Evolutionary conservation across 768 basidiomycete species (phyloP).

Genomic region (Tephrocybe rancida): DNA sequence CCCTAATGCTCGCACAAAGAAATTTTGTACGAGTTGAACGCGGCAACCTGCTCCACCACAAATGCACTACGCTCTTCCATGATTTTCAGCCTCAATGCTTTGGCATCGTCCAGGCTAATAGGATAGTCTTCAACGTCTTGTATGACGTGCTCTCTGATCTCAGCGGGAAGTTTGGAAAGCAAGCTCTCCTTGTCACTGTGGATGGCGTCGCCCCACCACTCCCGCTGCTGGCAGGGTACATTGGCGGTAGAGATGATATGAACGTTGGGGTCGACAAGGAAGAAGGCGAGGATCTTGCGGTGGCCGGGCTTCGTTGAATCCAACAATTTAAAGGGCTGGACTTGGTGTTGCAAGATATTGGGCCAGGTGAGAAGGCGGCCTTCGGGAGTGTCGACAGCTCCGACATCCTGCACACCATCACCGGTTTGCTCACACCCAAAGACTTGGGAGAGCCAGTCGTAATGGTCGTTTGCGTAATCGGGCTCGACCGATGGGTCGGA

Average conservation of each 20-base stretch:
- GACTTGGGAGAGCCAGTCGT: too few species aligned
- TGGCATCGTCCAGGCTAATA: constrained; percentile 20
- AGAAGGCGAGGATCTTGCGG: constrained; percentile 11
- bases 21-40: not conserved
- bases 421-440: constrained; percentile 19
- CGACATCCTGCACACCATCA: constrained; percentile 22
- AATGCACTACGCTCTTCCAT: constrained; percentile 26
- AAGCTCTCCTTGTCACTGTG: not conserved
- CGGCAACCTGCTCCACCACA: constrained; percentile 2
- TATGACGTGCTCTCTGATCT: constrained; percentile 16
- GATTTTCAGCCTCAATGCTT: constrained; percentile 20
- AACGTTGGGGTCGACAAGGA: constrained; percentile 16
- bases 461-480: too few species aligned
- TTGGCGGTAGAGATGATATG: constrained; percentile 14
- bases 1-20: constrained; percentile 25
- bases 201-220: constrained; percentile 11
- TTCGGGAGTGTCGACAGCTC: constrained; percentile 24
- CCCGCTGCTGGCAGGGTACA: constrained; percentile 10
- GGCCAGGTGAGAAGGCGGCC: constrained; percentile 17
- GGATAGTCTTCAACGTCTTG: constrained; percentile 18
- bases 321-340: constrained; percentile 10
- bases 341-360: constrained; percentile 15
- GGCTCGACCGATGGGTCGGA: not conserved
- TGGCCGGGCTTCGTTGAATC: constrained; percentile 14
- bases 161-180: constrained; percentile 20